A percentile compares a stretch with the other conserved stretches of the same genome.
These are phyloP conservation scores for Xylaria hypoxylon DNA, from an alignment of 2,329 filamentous ascomycete species.

Conservation along the genomic window DNA sequence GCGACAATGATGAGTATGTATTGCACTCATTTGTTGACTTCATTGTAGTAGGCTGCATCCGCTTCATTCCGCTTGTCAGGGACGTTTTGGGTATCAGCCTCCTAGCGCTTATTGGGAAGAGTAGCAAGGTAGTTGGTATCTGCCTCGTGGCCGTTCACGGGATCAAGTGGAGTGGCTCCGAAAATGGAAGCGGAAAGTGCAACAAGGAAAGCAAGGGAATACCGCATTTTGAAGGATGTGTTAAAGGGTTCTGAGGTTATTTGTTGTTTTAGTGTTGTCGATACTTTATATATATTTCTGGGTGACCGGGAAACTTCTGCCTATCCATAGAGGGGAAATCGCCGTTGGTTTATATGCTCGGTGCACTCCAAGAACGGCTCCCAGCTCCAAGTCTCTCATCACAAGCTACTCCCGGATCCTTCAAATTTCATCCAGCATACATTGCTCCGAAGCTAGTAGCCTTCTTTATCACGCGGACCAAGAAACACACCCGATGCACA, in stretches of 20 bases:
- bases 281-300: background rate
- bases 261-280: background rate
- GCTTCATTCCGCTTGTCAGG: background rate
- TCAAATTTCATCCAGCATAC: background rate
- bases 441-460: background rate
- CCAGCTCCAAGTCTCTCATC: background rate
- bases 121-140: background rate
- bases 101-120: background rate
- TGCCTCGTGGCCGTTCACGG: background rate
- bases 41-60: background rate
- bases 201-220: background rate
- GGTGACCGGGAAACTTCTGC: background rate
- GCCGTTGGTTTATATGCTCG: background rate
- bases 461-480: background rate
- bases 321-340: background rate
- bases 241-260: too few species aligned
- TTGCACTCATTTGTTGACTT: background rate
- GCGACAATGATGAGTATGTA: background rate
- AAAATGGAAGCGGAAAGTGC: background rate
- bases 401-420: background rate
- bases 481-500: background rate
- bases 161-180: conserved; percentile 1
- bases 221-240: conserved; percentile 8
- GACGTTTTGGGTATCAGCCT: background rate
- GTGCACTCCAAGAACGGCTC: background rate